Conservation (phyloP, 2,329 filamentous ascomycete species). For the Xylogone sp. region DNA sequence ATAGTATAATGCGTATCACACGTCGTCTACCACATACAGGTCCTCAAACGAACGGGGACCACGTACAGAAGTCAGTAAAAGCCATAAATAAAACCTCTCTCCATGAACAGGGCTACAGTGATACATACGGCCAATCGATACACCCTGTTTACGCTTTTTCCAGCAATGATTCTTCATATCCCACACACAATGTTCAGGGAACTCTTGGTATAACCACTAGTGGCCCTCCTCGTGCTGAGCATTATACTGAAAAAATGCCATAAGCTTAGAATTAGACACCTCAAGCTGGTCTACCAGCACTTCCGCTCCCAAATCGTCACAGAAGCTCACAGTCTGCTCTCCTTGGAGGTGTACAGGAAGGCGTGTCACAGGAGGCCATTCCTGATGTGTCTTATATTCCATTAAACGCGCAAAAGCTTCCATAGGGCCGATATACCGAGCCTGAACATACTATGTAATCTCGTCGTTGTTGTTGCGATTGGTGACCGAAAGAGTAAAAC, state of each 20-base stretch:
- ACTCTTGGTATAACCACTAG: constrained; percentile 5
- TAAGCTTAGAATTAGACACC: not conserved
- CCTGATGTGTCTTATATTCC: constrained; percentile 5
- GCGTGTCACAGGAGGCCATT: constrained; percentile 7
- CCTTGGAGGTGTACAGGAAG: constrained; percentile 4
- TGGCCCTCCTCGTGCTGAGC: not conserved
- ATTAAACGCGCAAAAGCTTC: constrained; percentile 8
- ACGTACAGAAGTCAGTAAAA: constrained; percentile 3
- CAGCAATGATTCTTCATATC: not conserved
- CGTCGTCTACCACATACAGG: constrained; percentile 2
- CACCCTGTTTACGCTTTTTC: not conserved
- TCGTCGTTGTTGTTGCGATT: constrained; percentile 5
- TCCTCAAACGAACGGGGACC: constrained; percentile 5
- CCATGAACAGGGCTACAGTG: constrained; percentile 4
- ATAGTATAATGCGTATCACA: constrained; percentile 1
- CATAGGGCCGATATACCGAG: constrained; percentile 5
- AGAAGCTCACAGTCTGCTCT: constrained; percentile 3
- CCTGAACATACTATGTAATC: constrained; percentile 7
- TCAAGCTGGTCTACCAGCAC: not conserved
- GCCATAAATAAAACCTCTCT: constrained; percentile 5
- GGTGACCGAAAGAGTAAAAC: not conserved
- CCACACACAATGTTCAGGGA: constrained; percentile 4
- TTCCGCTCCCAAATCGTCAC: constrained; percentile 6
- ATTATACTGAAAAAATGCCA: constrained; percentile 2
- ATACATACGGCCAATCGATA: constrained; percentile 4